These are phyloP conservation scores for Cymodocea nodosa DNA, from an alignment of 116 monocot species.

Conservation along the genomic window DNA sequence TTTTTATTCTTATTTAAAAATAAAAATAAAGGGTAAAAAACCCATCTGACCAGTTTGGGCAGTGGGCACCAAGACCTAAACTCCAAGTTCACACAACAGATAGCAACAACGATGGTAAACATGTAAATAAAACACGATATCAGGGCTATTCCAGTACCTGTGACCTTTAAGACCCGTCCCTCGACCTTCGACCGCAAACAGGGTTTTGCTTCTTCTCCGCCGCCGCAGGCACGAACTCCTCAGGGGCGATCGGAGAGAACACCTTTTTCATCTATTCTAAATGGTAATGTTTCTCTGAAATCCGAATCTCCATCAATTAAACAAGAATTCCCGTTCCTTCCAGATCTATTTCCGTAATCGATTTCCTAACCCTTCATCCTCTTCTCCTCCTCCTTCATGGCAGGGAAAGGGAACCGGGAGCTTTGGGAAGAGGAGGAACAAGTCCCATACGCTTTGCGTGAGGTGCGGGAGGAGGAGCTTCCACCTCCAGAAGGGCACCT, in stretches of 20 bases:
- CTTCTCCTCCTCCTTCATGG: not conserved
- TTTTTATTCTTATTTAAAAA: too few species aligned
- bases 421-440: constrained; percentile 56
- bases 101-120: too few species aligned
- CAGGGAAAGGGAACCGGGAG: constrained; percentile 56
- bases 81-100: too few species aligned
- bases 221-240: not conserved
- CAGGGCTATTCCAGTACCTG: too few species aligned
- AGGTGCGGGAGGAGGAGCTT: constrained; percentile 45
- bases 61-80: too few species aligned
- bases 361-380: too few species aligned
- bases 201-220: constrained; percentile 1
- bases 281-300: not conserved
- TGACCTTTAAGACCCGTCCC: too few species aligned
- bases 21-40: too few species aligned
- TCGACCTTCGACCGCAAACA: not conserved
- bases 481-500: constrained; percentile 55
- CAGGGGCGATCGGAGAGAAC: not conserved
- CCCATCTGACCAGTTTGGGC: too few species aligned
- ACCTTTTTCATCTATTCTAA: not conserved
- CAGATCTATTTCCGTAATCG: too few species aligned
- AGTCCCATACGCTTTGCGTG: constrained; percentile 50
- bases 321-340: not conserved
- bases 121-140: too few species aligned
- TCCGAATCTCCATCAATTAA: not conserved